Percentiles rank a stretch among this genome's conserved stretches.
Conservation (phyloP, 768 basidiomycete genomes). For the Macrolepiota dolichaula region DNA sequence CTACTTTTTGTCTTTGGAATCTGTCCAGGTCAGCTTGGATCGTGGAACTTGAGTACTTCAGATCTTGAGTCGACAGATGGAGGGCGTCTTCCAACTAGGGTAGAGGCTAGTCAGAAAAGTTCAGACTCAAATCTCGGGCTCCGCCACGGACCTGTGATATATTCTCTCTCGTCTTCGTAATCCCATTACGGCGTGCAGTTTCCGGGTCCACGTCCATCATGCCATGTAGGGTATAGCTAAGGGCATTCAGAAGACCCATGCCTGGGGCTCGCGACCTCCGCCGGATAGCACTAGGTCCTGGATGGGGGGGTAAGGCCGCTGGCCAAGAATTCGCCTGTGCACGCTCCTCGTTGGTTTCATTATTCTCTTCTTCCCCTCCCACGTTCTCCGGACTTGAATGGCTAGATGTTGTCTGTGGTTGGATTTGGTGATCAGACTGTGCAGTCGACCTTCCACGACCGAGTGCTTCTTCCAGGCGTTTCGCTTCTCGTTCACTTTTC, state of each 20-base stretch:
- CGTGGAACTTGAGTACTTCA: slow-evolving; percentile 94
- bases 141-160: slow-evolving; percentile 77
- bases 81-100: slow-evolving; percentile 90
- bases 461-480: slow-evolving; percentile 84
- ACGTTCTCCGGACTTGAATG: slow-evolving; percentile 26
- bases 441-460: slow-evolving; percentile 44
- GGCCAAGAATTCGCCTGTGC: slow-evolving; percentile 36
- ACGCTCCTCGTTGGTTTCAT: slow-evolving; percentile 15
- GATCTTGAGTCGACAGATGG: slow-evolving; percentile 87
- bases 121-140: background rate
- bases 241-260: slow-evolving; percentile 84
- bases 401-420: slow-evolving; percentile 15
- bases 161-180: slow-evolving; percentile 90
- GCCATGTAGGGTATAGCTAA: slow-evolving; percentile 92
- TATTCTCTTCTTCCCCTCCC: slow-evolving; percentile 11
- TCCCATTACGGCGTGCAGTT: slow-evolving; percentile 87
- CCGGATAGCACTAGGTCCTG: slow-evolving; percentile 67
- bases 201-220: slow-evolving; percentile 99
- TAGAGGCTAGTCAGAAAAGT: background rate
- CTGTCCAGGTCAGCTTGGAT: slow-evolving; percentile 97
- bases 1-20: slow-evolving; percentile 98
- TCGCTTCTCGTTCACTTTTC: slow-evolving; percentile 88
- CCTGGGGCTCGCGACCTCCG: slow-evolving; percentile 62
- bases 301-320: slow-evolving; percentile 65
- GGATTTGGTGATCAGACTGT: slow-evolving; percentile 16